phyloP scores from a whole-genome alignment of 176 grass and related monocot species.

The Microstegium vimineum region DNA sequence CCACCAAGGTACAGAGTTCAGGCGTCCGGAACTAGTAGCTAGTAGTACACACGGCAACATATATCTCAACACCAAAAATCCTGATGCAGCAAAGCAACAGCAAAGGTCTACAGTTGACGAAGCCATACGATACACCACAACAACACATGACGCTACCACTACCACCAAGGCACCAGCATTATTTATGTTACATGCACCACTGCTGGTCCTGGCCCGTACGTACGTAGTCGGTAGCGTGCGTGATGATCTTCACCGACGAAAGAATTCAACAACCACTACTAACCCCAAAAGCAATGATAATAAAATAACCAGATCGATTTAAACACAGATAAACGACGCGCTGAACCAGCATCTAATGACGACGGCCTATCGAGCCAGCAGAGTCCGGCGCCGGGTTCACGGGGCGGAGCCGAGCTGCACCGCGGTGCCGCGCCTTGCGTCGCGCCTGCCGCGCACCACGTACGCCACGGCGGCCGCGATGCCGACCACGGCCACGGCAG shows the following conservation, averaged over 20 bases:
- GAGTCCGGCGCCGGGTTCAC: neutral
- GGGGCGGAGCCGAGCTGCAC: slow-evolving; percentile 29
- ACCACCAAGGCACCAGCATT: neutral
- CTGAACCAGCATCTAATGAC: neutral
- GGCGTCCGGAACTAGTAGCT: neutral
- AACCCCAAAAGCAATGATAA: neutral
- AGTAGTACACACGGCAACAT: neutral
- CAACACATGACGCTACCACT: neutral
- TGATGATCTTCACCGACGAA: neutral
- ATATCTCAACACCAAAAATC: neutral
- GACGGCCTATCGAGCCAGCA: neutral
- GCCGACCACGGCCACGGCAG: slow-evolving; percentile 41
- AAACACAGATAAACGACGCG: neutral
- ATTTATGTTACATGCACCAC: neutral
- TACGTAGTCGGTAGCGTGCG: too few relatives aligned
- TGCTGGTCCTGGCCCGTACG: too few relatives aligned
- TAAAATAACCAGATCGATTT: neutral
- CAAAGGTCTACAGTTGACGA: neutral
- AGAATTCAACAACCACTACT: slow-evolving; percentile 7
- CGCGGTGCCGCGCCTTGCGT: slow-evolving; percentile 15
- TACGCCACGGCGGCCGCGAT: slow-evolving; percentile 38
- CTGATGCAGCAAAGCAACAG: neutral
- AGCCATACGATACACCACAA: neutral
- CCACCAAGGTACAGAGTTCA: neutral
- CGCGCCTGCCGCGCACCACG: slow-evolving; percentile 43